Percentiles rank a stretch among this genome's conserved stretches.
Conservation (phyloP, 495 filamentous ascomycete species). For the Xylaria scruposa region DNA sequence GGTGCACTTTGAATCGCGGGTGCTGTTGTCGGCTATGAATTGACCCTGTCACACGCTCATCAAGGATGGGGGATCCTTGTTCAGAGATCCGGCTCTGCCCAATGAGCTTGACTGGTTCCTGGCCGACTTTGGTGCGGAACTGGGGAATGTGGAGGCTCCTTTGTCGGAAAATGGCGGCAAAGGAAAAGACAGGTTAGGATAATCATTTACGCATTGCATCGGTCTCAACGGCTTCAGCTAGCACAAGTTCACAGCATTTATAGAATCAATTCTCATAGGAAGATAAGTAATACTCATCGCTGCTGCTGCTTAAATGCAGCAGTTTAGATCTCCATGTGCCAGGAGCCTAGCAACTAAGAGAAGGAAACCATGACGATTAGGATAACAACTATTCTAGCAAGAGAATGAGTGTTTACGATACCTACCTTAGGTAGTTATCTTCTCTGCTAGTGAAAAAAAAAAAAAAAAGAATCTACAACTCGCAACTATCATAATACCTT, state of each 20-base stretch:
- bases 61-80: background rate
- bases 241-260: background rate
- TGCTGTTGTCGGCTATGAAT: constrained; percentile 38
- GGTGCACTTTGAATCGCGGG: constrained; percentile 25
- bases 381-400: background rate
- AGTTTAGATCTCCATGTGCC: background rate
- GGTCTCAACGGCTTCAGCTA: background rate
- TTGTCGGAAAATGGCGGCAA: constrained; percentile 25
- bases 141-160: constrained; percentile 19
- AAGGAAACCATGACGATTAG: background rate
- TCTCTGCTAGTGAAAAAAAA: background rate
- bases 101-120: constrained; percentile 16
- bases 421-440: no score
- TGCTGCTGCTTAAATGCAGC: background rate
- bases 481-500: background rate
- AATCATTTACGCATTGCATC: constrained; percentile 20
- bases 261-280: background rate
- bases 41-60: constrained; percentile 20
- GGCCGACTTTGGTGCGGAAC: constrained; percentile 13
- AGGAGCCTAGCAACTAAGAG: background rate
- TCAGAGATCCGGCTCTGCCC: background rate
- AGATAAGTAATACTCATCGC: background rate
- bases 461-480: background rate
- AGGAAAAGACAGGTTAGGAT: background rate
- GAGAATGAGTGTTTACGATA: background rate